phyloP scores from a whole-genome alignment of 164 flowering plant genomes.

The Amborella trichopoda region DNA sequence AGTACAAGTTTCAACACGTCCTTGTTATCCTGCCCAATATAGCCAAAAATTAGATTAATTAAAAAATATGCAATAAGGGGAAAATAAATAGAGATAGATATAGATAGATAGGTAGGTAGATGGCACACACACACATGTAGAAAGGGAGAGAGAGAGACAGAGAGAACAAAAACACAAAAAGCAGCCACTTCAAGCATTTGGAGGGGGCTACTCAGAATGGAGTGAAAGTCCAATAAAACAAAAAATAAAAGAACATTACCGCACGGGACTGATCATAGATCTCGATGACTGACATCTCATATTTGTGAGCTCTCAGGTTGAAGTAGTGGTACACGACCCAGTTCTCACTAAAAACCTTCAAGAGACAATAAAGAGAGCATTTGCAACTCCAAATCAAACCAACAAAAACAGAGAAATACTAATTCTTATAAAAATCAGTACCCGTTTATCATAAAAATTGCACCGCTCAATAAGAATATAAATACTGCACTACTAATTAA shows the following conservation, averaged over 20 bases:
- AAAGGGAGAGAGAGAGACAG: too few species aligned
- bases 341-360: conserved; percentile 91
- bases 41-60: background rate
- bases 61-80: background rate
- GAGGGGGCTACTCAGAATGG: too few species aligned
- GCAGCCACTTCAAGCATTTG: too few species aligned
- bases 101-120: too few species aligned
- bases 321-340: conserved; percentile 99
- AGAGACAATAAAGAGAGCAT: conserved; percentile 4
- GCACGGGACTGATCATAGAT: conserved; percentile 97
- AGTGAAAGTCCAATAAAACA: too few species aligned
- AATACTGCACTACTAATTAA: too few species aligned
- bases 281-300: conserved; percentile 95
- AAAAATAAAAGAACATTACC: conserved; percentile 24
- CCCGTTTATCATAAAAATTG: too few species aligned
- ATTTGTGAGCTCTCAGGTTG: conserved; percentile 93
- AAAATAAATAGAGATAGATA: conserved; percentile 3
- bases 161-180: too few species aligned
- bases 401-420: too few species aligned
- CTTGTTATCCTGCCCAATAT: conserved; percentile 66
- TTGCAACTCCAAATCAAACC: too few species aligned
- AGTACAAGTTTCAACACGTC: conserved; percentile 81
- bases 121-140: too few species aligned
- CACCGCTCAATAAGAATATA: too few species aligned
- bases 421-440: background rate